Conservation (phyloP, 345 rosid species). For the sweet orange (Citrus sinensis) region DNA sequence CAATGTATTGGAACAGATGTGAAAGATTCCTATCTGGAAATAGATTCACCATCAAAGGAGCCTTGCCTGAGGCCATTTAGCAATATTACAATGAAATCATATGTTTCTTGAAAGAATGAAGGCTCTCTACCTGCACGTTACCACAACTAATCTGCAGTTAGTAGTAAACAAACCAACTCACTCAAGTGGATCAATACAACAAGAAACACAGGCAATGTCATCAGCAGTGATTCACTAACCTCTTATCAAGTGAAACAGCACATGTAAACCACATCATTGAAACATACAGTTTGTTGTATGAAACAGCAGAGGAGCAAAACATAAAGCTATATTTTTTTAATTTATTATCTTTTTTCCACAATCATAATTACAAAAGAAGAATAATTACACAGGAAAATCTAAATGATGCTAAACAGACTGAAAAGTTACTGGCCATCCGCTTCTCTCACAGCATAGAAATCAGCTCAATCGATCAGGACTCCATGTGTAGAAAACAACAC, state of each 20-base stretch:
- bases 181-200: background rate
- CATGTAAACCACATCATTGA: background rate
- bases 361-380: background rate
- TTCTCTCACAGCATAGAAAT: background rate
- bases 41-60: background rate
- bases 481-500: slow-evolving; percentile 3
- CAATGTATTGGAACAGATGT: background rate
- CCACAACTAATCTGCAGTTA: too few species aligned
- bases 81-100: background rate
- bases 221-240: background rate
- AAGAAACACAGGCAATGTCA: background rate
- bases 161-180: background rate
- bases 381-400: slow-evolving; percentile 4
- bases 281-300: background rate
- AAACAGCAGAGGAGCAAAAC: background rate
- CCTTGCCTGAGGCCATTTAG: background rate
- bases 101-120: background rate
- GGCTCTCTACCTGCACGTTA: background rate
- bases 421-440: background rate
- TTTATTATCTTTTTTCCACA: background rate
- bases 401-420: background rate
- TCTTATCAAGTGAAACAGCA: background rate
- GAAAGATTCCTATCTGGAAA: background rate
- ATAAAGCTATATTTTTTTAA: background rate
- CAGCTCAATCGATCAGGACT: background rate